These are phyloP conservation scores for Cordyceps fumosorosea DNA, from an alignment of 2,329 filamentous ascomycete genomes.

Conservation along the genomic window DNA sequence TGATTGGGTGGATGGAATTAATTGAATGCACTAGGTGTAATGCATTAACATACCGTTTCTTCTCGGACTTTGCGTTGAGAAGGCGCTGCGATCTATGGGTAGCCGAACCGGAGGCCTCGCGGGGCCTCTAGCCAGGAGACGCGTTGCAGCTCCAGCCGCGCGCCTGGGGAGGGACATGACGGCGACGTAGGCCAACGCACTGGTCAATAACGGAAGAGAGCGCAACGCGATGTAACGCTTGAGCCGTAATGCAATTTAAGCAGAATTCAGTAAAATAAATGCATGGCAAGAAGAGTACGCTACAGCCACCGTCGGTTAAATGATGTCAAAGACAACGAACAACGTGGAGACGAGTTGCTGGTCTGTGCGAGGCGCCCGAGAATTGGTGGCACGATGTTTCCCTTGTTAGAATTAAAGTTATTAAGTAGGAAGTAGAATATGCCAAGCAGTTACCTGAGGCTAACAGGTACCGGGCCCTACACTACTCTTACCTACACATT, in stretches of 20 bases:
- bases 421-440: too few species aligned
- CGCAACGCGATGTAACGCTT: not conserved
- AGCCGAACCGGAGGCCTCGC: not conserved
- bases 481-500: too few species aligned
- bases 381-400: too few species aligned
- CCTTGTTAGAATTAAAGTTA: too few species aligned
- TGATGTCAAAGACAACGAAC: too few species aligned
- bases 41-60: constrained; percentile 22
- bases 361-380: too few species aligned
- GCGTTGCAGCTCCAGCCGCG: not conserved
- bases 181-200: not conserved
- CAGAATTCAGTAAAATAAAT: not conserved
- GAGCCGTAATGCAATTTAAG: not conserved
- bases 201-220: not conserved
- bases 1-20: not conserved
- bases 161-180: not conserved
- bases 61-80: constrained; percentile 23
- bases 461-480: too few species aligned
- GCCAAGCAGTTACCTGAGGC: too few species aligned
- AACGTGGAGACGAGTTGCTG: too few species aligned
- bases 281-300: too few species aligned
- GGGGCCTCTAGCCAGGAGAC: not conserved
- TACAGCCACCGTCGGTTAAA: too few species aligned
- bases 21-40: not conserved
- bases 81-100: constrained; percentile 10